These are phyloP conservation scores for California macrophylla DNA, from an alignment of 441 rosid species.

Conservation along the genomic window DNA sequence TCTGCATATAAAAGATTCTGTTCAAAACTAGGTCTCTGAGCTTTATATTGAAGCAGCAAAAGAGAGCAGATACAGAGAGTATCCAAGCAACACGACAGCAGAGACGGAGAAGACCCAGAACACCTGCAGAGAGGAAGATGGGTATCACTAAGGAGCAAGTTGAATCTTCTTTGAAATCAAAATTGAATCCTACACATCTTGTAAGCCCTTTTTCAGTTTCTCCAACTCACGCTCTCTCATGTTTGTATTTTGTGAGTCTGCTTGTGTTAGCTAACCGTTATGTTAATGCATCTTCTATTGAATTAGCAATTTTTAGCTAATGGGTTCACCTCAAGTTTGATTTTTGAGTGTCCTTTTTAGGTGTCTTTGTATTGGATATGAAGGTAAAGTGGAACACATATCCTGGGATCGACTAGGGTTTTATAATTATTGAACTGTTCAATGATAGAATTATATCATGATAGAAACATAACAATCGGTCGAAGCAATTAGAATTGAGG, in stretches of 20 bases:
- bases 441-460: not conserved
- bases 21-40: not conserved
- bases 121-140: constrained; percentile 32
- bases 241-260: not conserved
- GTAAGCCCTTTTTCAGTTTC: constrained; percentile 25
- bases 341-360: not conserved
- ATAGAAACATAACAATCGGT: not conserved
- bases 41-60: not conserved
- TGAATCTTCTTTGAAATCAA: constrained; percentile 55
- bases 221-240: not conserved
- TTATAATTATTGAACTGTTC: not conserved
- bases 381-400: not conserved
- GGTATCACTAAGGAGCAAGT: constrained; percentile 75
- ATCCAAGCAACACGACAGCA: not conserved
- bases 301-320: not conserved
- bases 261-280: not conserved
- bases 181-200: constrained; percentile 61
- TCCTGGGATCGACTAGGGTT: not conserved
- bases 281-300: not conserved
- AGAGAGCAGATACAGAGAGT: not conserved
- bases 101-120: not conserved
- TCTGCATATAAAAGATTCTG: not conserved
- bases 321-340: not conserved
- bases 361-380: not conserved
- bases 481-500: not conserved